A percentile compares a stretch with the other conserved stretches of the same genome.
Conservation (phyloP, 2,329 filamentous ascomycete species). For the Celoporthe dispersa region DNA sequence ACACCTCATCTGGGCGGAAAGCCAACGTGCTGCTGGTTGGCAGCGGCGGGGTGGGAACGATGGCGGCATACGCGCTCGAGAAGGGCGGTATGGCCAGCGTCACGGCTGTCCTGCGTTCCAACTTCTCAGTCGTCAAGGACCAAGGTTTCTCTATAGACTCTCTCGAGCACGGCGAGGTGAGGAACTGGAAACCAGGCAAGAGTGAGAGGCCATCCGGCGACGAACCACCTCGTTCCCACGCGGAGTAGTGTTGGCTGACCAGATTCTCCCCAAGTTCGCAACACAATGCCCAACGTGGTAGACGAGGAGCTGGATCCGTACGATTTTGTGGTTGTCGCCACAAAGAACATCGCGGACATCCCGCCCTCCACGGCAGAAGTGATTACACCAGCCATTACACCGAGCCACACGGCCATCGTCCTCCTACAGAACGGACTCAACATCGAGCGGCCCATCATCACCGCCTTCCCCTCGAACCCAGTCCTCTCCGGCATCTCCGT, state of each 20-base stretch:
- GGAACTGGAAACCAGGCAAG: slow-evolving; percentile 51
- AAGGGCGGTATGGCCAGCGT: slow-evolving; percentile 54
- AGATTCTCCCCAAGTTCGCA: slow-evolving; percentile 45
- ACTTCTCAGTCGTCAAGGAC: slow-evolving; percentile 51
- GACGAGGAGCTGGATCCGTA: slow-evolving; percentile 44
- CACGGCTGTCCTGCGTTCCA: slow-evolving; percentile 60
- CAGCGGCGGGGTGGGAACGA: slow-evolving; percentile 59
- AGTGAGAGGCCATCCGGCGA: slow-evolving; percentile 37
- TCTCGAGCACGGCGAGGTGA: slow-evolving; percentile 56
- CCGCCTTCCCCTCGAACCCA: slow-evolving; percentile 54
- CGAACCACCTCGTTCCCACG: not conserved
- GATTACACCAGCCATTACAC: slow-evolving; percentile 55
- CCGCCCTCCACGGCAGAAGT: slow-evolving; percentile 52
- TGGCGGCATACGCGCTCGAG: slow-evolving; percentile 60
- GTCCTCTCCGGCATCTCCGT: slow-evolving; percentile 58
- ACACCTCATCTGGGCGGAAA: slow-evolving; percentile 15
- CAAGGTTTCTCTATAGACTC: slow-evolving; percentile 60
- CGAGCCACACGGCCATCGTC: slow-evolving; percentile 55
- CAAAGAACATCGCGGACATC: slow-evolving; percentile 62
- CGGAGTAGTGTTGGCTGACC: not conserved
- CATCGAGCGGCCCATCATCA: slow-evolving; percentile 59
- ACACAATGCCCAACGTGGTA: slow-evolving; percentile 51
- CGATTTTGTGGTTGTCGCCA: slow-evolving; percentile 61
- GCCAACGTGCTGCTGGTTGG: slow-evolving; percentile 56
- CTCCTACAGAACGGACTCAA: slow-evolving; percentile 68